Base-by-base conservation (phyloP, 2,329 filamentous ascomycete species). In the Dryadomyces quercivorus region DNA sequence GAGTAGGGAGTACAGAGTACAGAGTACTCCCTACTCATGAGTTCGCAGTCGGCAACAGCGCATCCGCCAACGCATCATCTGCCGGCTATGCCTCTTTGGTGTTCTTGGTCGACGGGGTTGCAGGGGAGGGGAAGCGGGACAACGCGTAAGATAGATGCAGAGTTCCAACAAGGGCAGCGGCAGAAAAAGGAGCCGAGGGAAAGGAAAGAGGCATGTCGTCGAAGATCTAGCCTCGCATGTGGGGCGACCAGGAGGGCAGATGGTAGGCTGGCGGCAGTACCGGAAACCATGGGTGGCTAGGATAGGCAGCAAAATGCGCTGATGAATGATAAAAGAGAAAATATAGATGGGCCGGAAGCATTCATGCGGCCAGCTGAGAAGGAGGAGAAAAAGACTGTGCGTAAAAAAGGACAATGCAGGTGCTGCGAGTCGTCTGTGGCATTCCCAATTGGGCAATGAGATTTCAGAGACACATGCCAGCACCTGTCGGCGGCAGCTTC, bases 201-300 rank as follows among this genome's bases (percentile, higher is more conserved):
- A 34, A 50, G 18, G 21, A 21, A 44, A 26, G 49, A 42, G 15
- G 12, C 7, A n/a, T 13, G 18, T n/a, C 21, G 15, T 21, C 16
- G 47, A 50, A 36, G 47, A 45, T 44, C 38, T 38, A 52, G 50
- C 50, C 50, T 52, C 22, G 26, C 50, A 38, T 43, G 50, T 52
- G 50, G 50, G 50, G 50, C 16, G n/a, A 4, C 22, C 15, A 10
- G 26, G 15, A 13, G 26, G 22, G 40, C 4, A 22, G 21, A 36
- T 16, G 42, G n/a, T 6, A 45, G 26, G 12, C 18, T 13, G n/a
- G 10, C 13, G 31, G 22, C 22, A 51, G 38, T 26, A 44, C 16
- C 13, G 38, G 50, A 9, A 34, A 34, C 15, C 3, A 51, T 26
- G 49, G 13, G 12, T 16, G 7, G 42, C 16, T 16, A 44, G n/a